A percentile compares a stretch with the other conserved stretches of the same genome.
phyloP scores from a whole-genome alignment of 306 rosid genomes.

The Begonia peltatifolia region DNA sequence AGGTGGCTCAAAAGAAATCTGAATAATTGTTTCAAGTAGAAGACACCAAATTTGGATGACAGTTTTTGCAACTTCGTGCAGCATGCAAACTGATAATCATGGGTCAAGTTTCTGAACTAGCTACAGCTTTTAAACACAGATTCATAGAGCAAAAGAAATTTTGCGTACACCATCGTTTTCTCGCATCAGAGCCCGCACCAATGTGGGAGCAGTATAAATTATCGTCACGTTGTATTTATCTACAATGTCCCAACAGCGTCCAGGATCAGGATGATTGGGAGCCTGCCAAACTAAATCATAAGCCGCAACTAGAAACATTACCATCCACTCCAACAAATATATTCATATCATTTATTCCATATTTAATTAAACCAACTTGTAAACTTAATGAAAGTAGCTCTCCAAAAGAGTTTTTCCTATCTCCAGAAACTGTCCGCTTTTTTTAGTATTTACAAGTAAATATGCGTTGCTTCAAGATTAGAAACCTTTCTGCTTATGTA shows the following conservation, averaged over 20 bases:
- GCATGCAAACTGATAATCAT: background rate
- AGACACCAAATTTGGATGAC: background rate
- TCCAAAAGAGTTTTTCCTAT: too few species aligned
- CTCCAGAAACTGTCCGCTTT: too few species aligned
- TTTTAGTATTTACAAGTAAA: too few species aligned
- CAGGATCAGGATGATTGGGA: conserved; percentile 88
- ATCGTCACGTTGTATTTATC: conserved; percentile 84
- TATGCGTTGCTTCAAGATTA: too few species aligned
- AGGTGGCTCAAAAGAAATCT: background rate
- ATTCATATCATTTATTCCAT: background rate
- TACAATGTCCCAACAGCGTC: conserved; percentile 96
- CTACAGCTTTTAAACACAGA: background rate
- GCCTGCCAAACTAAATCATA: conserved; percentile 36
- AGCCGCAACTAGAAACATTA: conserved; percentile 2
- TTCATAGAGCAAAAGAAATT: background rate
- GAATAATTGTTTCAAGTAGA: background rate
- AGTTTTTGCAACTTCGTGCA: background rate
- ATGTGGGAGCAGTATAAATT: conserved; percentile 96
- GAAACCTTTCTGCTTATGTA: too few species aligned
- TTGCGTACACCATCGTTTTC: conserved; percentile 48
- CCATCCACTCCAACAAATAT: background rate
- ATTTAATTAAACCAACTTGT: conserved; percentile 5
- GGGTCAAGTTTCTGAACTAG: background rate
- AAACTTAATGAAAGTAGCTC: background rate
- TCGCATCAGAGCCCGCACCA: conserved; percentile 99